Evolutionary conservation across 495 filamentous ascomycete species (phyloP).

Genomic region (Aspergillus sclerotiicarbonarius): DNA sequence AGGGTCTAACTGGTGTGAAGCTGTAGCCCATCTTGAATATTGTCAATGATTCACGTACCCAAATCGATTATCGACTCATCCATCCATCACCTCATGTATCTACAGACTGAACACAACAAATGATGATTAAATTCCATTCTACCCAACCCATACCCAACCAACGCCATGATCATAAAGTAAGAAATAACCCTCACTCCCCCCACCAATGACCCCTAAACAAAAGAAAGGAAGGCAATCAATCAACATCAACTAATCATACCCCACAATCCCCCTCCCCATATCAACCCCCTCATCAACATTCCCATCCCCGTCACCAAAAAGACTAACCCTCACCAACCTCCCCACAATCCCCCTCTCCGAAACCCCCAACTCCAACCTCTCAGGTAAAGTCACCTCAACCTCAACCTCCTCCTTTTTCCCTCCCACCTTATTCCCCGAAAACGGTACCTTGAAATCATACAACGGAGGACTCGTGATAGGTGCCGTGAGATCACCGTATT

Average conservation of each 20-base stretch:
- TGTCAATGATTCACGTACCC: not conserved
- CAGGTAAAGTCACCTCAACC: constrained; percentile 53
- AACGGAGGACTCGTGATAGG: constrained; percentile 16
- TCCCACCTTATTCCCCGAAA: not conserved
- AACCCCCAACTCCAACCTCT: constrained; percentile 56
- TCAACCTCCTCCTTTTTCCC: not conserved
- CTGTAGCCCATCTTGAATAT: not conserved
- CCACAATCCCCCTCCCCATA: constrained; percentile 39
- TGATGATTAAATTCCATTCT: not conserved
- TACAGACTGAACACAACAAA: too few species aligned
- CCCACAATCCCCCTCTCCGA: constrained; percentile 44
- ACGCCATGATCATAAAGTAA: not conserved
- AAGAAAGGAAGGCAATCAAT: constrained; percentile 23
- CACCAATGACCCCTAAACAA: not conserved
- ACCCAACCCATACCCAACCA: not conserved
- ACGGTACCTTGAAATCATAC: constrained; percentile 7
- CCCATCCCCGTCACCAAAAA: constrained; percentile 16
- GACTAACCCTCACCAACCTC: constrained; percentile 34
- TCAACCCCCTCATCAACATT: constrained; percentile 18
- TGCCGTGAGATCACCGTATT: constrained; percentile 36
- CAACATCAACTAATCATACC: constrained; percentile 38
- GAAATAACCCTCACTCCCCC: not conserved
- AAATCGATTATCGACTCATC: not conserved
- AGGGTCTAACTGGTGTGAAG: constrained; percentile 12
- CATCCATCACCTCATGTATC: not conserved